Conservation (phyloP, 345 rosid genomes). For the Camelina neglecta region DNA sequence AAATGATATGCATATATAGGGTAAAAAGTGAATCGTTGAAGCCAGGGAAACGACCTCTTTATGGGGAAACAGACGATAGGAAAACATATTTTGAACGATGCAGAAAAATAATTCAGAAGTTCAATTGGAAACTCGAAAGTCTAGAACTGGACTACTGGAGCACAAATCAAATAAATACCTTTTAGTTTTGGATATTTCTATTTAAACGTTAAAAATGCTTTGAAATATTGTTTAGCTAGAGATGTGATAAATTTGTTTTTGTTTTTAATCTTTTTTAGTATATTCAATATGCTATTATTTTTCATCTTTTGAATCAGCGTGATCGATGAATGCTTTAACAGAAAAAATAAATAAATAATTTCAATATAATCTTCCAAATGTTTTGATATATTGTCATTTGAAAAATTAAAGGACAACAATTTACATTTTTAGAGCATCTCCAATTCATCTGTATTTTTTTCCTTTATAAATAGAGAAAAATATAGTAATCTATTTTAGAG, state of each 20-base stretch:
- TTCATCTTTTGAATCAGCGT: too few species aligned
- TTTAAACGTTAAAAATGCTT: neutral
- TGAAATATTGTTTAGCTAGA: too few species aligned
- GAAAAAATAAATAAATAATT: too few species aligned
- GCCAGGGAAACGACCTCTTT: neutral
- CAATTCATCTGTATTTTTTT: too few species aligned
- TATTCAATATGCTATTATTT: too few species aligned
- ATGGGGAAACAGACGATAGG: neutral
- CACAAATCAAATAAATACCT: neutral
- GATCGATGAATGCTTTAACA: too few species aligned
- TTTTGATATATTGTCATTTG: neutral
- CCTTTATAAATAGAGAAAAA: too few species aligned
- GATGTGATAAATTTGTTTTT: too few species aligned
- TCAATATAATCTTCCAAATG: neutral
- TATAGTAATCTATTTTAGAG: too few species aligned
- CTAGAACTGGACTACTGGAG: neutral
- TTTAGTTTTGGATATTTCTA: neutral
- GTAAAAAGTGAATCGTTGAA: neutral
- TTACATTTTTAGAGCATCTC: neutral
- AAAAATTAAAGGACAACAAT: neutral
- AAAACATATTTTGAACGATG: neutral
- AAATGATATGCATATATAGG: conserved; percentile 15
- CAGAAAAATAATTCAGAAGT: neutral
- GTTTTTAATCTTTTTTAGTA: too few species aligned
- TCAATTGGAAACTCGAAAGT: neutral